Evolutionary conservation across 148 eudicot species (phyloP), one percentile per base, ranked within the genome.

Genomic region (Rheum nobile): DNA sequence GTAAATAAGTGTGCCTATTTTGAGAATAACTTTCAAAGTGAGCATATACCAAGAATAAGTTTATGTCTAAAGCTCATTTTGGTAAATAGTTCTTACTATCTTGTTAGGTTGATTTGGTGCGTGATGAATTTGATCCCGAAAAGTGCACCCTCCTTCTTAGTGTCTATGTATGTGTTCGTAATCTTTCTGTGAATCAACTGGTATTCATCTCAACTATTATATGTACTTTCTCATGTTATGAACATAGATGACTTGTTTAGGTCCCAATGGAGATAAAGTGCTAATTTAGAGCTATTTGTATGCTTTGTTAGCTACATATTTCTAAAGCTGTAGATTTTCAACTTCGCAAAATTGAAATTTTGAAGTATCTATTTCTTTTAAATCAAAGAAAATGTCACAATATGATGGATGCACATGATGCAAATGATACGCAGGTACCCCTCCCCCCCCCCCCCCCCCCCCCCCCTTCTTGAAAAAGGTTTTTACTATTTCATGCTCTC

Each of bases 251-350:
- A 17, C n/a, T 65, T 29, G 8, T 65, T n/a, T 34, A 65, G 38
- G 11, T 55, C 63, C 63, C 12, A 22, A 24, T 55, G 63, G 63
- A 21, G 63, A 55, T 55, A 6, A 10, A 48, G 54, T 46, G 21
- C 75, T 50, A 26, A 26, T 11, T 28, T 32, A 29, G 8, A 28
- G 54, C 16, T 75, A 77, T 37, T 8, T 71, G 71, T 67, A 63
- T 65, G 22, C 41, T 79, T 55, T 44, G 57, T 67, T 81, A 96
- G 99, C 92, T 96, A 68, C 99, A 96, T 81, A 88, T 96, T 52
- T 81, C 99, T 75, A 97, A 97, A 72, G 97, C 92, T 19, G 99
- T 97, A 77, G 99, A 96, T 80, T 96, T 82, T 85, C 96, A 90
- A 78, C 73, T 96, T 47, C 73, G 84, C 81, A 88, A 87, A 81